Base-by-base conservation (phyloP, 2,329 filamentous ascomycete species). In the Aciculosporium take region DNA sequence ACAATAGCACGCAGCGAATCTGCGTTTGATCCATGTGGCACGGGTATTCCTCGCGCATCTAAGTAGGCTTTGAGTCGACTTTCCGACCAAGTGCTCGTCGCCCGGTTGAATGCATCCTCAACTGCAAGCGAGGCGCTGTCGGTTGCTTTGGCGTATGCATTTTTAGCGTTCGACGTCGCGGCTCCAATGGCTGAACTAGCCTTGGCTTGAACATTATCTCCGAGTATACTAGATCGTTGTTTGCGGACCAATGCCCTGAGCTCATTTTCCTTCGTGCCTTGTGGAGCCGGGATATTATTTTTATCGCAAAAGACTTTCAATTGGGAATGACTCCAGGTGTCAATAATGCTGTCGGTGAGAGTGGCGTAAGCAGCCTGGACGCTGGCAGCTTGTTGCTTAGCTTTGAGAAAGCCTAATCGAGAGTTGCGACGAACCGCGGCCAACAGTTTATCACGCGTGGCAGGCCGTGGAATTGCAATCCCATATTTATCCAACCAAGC, bases 261-360 rank as follows among this genome's bases (percentile, higher is more conserved):
- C 62, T 98, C 89, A 54, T 95, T 93, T 51, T 76, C 69, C 69
- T 83, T 88, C 56, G 84, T 93, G 37, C 89, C 91, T 57, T 96
- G 89, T 8, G 91, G 91, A 39, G 95, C 85, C 10, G 56, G 60
- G 56, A 98, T 82, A 44, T 78, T 77, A 53, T 96, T 91, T 71
- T 88, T 85, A 67, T 96, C 89, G 42, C 79, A 79, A 67, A 91
- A 96, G 48, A 85, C 81, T 72, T 96, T 96, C 58, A 98, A 72
- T 60, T 94, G 71, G 31, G 73, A 74, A 55, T 95, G 88, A 54
- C 82, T 80, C 91, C 91, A 98, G 4, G 84, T 79, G 52, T 94
- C 80, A 55, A 96, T 82, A 40, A 95, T 69, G 53, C 81, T 79
- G 53, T 96, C 85, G 47, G 81, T 85, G 32, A 96, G 65, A 37